Evolutionary conservation across 1,284 basidiomycete species (phyloP).

Genomic region (Ceratobasidium sp.): DNA sequence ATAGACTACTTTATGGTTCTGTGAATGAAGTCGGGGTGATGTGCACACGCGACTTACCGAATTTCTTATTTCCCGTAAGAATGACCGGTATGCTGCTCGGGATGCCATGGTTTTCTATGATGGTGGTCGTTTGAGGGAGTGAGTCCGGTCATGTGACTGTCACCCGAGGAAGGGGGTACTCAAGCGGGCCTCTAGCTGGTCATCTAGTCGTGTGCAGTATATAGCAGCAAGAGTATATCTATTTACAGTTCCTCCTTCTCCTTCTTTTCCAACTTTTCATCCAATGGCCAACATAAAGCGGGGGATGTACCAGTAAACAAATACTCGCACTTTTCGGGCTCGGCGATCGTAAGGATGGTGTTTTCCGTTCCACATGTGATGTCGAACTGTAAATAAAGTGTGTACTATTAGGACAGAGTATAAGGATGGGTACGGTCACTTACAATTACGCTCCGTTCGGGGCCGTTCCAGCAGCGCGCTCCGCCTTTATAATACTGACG

Average conservation of each 20-base stretch:
- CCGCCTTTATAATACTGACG: constrained; percentile 87
- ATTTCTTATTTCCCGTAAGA: constrained; percentile 35
- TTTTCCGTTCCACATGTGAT: constrained; percentile 91
- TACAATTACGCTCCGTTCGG: constrained; percentile 83
- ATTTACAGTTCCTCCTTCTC: constrained; percentile 55
- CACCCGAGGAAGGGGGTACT: neutral
- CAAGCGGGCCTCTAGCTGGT: neutral
- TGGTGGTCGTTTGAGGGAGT: constrained; percentile 11
- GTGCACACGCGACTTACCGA: constrained; percentile 11
- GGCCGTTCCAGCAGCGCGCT: constrained; percentile 97
- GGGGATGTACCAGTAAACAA: constrained; percentile 89
- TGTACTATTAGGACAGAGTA: neutral
- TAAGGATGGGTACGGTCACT: constrained; percentile 49
- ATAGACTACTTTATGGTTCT: constrained; percentile 22
- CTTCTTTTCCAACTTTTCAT: constrained; percentile 44
- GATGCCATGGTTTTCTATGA: constrained; percentile 11
- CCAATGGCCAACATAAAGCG: constrained; percentile 84
- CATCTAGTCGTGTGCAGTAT: constrained; percentile 4
- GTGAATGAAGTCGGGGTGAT: neutral
- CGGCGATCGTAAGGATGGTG: constrained; percentile 81
- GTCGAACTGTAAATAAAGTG: constrained; percentile 67
- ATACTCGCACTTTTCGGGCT: constrained; percentile 98
- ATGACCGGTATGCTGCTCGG: constrained; percentile 31
- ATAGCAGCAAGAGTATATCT: constrained; percentile 13
- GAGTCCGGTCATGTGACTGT: constrained; percentile 13